Conservation (phyloP, 768 basidiomycete genomes). For the Macrolepiota dolichaula region DNA sequence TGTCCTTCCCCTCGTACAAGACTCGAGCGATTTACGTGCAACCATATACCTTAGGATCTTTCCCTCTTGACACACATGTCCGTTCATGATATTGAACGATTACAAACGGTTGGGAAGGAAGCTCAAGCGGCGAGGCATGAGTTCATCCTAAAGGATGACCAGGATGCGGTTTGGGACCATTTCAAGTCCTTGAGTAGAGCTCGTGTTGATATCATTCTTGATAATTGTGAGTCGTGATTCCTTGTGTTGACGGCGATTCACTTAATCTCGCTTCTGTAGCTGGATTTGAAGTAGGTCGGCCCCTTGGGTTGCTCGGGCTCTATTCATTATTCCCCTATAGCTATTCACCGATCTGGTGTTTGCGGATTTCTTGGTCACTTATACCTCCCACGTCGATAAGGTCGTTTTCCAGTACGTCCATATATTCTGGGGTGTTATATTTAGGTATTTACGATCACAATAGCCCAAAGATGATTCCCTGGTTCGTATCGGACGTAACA, state of each 20-base stretch:
- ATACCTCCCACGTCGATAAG: constrained; percentile 76
- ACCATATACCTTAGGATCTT: constrained; percentile 59
- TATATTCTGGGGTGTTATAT: not conserved
- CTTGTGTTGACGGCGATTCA: not conserved
- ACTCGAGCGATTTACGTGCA: not conserved
- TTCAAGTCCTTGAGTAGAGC: constrained; percentile 51
- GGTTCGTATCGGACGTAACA: constrained; percentile 96
- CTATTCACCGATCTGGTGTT: constrained; percentile 92
- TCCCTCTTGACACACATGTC: constrained; percentile 87
- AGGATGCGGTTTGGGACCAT: constrained; percentile 70
- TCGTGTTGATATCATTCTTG: constrained; percentile 83
- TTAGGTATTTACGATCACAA: not conserved
- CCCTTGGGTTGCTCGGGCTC: not conserved
- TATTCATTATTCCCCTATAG: constrained; percentile 31
- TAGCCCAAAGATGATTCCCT: constrained; percentile 92
- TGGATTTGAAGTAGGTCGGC: constrained; percentile 74
- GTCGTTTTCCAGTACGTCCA: constrained; percentile 85
- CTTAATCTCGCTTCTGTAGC: constrained; percentile 39
- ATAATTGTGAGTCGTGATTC: constrained; percentile 63
- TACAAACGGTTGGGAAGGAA: constrained; percentile 82
- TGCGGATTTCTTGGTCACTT: constrained; percentile 88
- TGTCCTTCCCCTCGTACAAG: not conserved
- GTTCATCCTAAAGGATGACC: constrained; percentile 84
- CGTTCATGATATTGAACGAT: constrained; percentile 73
- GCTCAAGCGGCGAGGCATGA: constrained; percentile 73